Conservation (phyloP, 2,329 filamentous ascomycete genomes). For the Aspergillus spinulosporus region DNA sequence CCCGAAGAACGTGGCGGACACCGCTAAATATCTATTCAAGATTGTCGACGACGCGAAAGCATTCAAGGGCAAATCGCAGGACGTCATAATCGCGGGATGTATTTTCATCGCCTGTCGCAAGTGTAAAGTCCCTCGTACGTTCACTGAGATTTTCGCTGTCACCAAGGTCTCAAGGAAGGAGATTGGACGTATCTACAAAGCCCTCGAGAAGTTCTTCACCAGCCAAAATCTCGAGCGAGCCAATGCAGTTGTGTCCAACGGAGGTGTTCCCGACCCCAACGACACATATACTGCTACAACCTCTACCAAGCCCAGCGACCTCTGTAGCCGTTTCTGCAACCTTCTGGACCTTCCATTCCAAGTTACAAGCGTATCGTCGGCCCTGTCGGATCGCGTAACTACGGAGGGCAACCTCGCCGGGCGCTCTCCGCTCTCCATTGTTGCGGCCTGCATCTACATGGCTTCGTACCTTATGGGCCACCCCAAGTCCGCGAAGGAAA, state of each 20-base stretch:
- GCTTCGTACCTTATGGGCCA: constrained; percentile 83
- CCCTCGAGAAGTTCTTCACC: constrained; percentile 82
- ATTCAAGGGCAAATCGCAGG: constrained; percentile 93
- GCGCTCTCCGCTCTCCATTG: constrained; percentile 88
- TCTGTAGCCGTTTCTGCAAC: constrained; percentile 88
- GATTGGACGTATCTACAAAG: constrained; percentile 93
- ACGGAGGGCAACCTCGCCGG: constrained; percentile 80
- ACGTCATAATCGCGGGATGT: constrained; percentile 90
- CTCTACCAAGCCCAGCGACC: constrained; percentile 76
- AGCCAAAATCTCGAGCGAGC: constrained; percentile 65
- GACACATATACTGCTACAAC: constrained; percentile 69
- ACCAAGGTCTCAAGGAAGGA: constrained; percentile 97
- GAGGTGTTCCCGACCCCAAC: constrained; percentile 52
- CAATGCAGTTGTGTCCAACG: constrained; percentile 51
- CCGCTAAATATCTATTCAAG: constrained; percentile 94
- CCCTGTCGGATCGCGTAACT: constrained; percentile 75
- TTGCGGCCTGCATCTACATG: constrained; percentile 96
- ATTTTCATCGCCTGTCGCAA: constrained; percentile 98
- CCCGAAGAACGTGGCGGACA: constrained; percentile 77
- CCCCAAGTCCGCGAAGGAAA: constrained; percentile 76
- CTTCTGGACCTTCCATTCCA: constrained; percentile 73
- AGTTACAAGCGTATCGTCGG: constrained; percentile 76
- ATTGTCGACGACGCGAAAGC: constrained; percentile 87
- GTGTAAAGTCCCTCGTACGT: constrained; percentile 81
- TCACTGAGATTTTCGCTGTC: constrained; percentile 89